These are phyloP conservation scores for Fusarium sp. DNA, from an alignment of 2,329 filamentous ascomycete genomes.

Conservation along the genomic window DNA sequence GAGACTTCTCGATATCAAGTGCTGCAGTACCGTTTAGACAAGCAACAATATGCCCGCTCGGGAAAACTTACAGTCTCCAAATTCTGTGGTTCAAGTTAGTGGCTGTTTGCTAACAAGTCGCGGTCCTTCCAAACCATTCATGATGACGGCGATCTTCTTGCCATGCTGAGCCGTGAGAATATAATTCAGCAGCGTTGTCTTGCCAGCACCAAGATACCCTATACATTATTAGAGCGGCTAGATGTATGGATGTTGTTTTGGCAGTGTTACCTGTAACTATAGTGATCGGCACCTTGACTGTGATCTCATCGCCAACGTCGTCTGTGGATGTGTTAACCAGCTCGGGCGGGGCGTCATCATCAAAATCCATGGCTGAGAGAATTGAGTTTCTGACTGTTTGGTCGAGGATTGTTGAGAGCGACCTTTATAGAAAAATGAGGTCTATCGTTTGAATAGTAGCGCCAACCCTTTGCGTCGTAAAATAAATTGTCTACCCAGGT, in stretches of 20 bases:
- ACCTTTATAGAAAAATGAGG: too few species aligned
- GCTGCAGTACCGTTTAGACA: constrained; percentile 59
- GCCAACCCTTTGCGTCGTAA: background rate
- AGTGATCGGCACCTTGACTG: constrained; percentile 80
- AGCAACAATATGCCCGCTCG: background rate
- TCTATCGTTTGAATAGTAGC: background rate
- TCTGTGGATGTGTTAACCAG: constrained; percentile 59
- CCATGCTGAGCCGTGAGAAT: constrained; percentile 94
- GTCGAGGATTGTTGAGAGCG: background rate
- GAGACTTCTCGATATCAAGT: constrained; percentile 92
- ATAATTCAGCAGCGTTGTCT: constrained; percentile 95
- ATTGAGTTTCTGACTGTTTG: background rate
- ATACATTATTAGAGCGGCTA: constrained; percentile 6
- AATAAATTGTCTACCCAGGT: background rate
- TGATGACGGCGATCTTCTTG: constrained; percentile 96
- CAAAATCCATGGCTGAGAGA: constrained; percentile 62
- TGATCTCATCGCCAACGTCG: constrained; percentile 58
- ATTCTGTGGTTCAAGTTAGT: constrained; percentile 63
- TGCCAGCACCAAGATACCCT: constrained; percentile 96
- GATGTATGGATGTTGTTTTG: background rate
- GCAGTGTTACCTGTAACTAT: constrained; percentile 74
- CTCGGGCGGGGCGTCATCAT: constrained; percentile 74
- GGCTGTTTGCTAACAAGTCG: background rate
- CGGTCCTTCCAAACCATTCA: constrained; percentile 71
- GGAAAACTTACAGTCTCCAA: constrained; percentile 74